phyloP scores from a whole-genome alignment of 257 asterid species.

The Paulownia fortunei region DNA sequence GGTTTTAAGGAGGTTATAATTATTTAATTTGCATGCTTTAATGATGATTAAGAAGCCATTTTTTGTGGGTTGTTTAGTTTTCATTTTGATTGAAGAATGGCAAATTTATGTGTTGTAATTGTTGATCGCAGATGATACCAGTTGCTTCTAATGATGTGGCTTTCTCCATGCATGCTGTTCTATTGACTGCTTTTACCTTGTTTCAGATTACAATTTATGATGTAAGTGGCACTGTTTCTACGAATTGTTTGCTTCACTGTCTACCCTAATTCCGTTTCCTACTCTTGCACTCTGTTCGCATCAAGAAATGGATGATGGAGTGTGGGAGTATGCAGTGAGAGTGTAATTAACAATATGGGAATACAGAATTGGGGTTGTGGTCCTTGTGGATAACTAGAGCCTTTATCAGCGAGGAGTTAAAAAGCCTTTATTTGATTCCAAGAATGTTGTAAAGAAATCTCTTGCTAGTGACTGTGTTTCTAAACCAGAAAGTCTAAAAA shows the following conservation, averaged over 20 bases:
- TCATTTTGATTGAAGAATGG: background rate
- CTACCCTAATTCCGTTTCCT: background rate
- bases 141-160: conserved; percentile 98
- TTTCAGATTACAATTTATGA: conserved; percentile 81
- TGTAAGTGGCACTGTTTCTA: conserved; percentile 42
- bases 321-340: background rate
- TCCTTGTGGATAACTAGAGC: background rate
- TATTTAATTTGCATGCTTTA: background rate
- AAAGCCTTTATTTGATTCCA: background rate
- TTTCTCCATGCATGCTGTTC: conserved; percentile 88
- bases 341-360: background rate
- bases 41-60: background rate
- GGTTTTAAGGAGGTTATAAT: conserved; percentile 65
- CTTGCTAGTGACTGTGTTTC: background rate
- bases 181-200: conserved; percentile 73
- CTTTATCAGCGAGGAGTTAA: background rate
- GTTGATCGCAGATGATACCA: conserved; percentile 80
- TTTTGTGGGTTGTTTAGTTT: background rate
- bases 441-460: background rate
- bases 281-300: background rate
- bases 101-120: conserved; percentile 15
- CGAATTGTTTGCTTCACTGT: background rate
- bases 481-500: background rate
- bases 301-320: background rate
- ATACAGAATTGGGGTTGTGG: background rate